phyloP scores from a whole-genome alignment of 2,329 filamentous ascomycete genomes.

The Trichoderma sp. region DNA sequence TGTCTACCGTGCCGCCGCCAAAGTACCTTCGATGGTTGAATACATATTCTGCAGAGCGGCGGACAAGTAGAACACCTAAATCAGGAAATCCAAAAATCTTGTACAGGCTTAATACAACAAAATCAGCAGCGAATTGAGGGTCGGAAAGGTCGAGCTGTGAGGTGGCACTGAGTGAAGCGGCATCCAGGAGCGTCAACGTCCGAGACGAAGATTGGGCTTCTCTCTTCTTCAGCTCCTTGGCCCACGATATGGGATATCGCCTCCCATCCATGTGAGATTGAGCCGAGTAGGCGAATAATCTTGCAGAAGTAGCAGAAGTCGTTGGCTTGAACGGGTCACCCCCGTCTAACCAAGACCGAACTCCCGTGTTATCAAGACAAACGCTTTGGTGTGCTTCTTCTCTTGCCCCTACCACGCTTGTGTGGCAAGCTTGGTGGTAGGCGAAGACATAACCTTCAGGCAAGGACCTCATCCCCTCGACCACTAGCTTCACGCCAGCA shows the following conservation, averaged over 20 bases:
- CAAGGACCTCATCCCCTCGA: constrained; percentile 71
- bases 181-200: constrained; percentile 76
- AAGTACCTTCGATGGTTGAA: constrained; percentile 77
- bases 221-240: constrained; percentile 44
- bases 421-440: constrained; percentile 84
- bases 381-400: constrained; percentile 65
- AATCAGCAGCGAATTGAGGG: constrained; percentile 69
- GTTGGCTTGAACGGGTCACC: constrained; percentile 33
- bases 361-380: constrained; percentile 67
- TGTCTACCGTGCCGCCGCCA: constrained; percentile 90
- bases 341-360: constrained; percentile 64
- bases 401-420: constrained; percentile 79
- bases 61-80: constrained; percentile 80
- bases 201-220: constrained; percentile 26
- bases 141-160: constrained; percentile 71
- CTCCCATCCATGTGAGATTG: constrained; percentile 93
- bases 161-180: constrained; percentile 78
- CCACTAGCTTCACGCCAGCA: constrained; percentile 82
- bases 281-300: constrained; percentile 77
- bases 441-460: constrained; percentile 75
- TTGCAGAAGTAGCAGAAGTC: constrained; percentile 29
- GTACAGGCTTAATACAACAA: constrained; percentile 85
- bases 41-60: constrained; percentile 65
- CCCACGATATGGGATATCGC: constrained; percentile 73
- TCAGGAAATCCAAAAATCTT: constrained; percentile 99